Conservation (phyloP, 441 rosid species). For the Corymbia citriodora region DNA sequence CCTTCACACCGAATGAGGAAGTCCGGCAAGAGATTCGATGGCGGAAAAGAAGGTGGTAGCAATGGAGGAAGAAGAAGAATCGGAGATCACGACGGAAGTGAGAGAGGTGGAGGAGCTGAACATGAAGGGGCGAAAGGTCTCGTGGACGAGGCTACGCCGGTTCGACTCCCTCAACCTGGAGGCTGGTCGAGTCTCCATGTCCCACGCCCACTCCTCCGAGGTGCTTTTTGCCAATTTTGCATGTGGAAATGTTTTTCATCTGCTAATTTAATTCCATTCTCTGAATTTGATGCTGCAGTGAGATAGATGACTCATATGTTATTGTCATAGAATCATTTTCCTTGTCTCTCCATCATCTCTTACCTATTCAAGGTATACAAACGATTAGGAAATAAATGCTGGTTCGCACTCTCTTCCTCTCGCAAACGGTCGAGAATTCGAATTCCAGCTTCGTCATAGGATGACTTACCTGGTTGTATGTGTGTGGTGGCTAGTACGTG, state of each 20-base stretch:
- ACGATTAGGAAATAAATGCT: background rate
- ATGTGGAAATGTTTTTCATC: background rate
- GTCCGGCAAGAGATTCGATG: background rate
- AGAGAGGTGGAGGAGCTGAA: conserved; percentile 1
- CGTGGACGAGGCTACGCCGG: conserved; percentile 56
- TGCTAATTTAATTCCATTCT: background rate
- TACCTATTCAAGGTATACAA: background rate
- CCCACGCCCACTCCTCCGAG: conserved; percentile 13
- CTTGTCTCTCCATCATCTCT: background rate
- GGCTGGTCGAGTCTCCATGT: conserved; percentile 41
- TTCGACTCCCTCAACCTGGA: conserved; percentile 60
- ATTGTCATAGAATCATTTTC: background rate
- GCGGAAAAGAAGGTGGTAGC: background rate
- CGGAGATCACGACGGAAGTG: background rate
- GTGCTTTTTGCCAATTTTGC: background rate
- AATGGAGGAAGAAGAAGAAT: background rate
- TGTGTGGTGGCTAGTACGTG: no score
- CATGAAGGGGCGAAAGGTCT: conserved; percentile 34
- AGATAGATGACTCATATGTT: background rate
- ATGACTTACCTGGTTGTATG: no score
- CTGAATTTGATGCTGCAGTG: background rate
- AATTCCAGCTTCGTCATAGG: no score
- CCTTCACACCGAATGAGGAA: background rate
- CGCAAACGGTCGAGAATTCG: no score
- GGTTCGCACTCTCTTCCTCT: no score